Evolutionary conservation across 2,329 filamentous ascomycete species (phyloP), one percentile per base, ranked within the genome.

Genomic region (Paecilomyces variotii): DNA sequence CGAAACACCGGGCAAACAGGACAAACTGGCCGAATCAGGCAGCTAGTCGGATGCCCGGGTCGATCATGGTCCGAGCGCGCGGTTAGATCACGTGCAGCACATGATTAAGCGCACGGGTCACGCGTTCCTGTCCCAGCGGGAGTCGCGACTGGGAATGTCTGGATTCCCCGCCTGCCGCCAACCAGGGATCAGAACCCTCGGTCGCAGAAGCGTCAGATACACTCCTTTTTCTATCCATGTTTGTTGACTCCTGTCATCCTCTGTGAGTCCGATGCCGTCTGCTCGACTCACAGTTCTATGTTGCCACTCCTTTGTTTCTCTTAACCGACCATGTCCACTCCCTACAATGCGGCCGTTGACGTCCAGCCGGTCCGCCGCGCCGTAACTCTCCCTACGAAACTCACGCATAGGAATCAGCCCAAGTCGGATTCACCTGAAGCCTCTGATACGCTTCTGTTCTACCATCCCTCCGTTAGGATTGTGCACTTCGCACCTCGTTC

Each of bases 401-500:
- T 73, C 61, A 69, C 66, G 4, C 62, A 67, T 10, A 64, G 62
- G 27, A 63, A 65, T 32, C 67, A 63, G 59, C 70, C 71, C 55
- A 67, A 63, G 57, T 62, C 70, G n/a, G 62, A 63, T 11, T 65
- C 65, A 12, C 59, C 62, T 35, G 64, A 67, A 50, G 63, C 63
- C 12, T 71, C 73, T 3, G 74, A 76, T 56, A 71, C 74, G 57
- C 68, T 77, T 57, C 81, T 95, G 4, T 94, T 89, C 70, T 85
- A 83, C 59, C 88, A 92, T 66, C 83, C 87, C 0, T 84, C 83
- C 51, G 86, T 86, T 59, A 90, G 87, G 68, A 89, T 95, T 61
- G 79, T 88, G 56, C 82, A 84, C 58, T 89, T 89, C 71, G 82
- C 68, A 69, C 80, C 67, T 67, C 68, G 69, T 61, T 45, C 39